Conservation (phyloP, 805 yeast genomes). For the Wickerhamiella hasegawae region DNA sequence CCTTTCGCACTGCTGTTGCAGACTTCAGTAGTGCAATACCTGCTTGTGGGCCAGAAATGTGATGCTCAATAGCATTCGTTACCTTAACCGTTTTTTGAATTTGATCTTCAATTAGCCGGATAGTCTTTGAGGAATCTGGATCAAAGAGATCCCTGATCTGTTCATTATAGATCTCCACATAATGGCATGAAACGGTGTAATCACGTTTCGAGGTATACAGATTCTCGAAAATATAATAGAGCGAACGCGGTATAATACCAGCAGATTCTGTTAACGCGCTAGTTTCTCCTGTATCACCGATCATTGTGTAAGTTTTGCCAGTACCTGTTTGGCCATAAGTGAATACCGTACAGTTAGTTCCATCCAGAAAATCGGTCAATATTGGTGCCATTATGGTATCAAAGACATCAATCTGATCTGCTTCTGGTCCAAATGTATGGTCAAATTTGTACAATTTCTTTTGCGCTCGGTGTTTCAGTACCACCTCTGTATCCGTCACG, state of each 20-base stretch:
- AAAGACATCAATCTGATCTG: constrained; percentile 55
- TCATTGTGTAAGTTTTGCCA: constrained; percentile 84
- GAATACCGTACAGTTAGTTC: constrained; percentile 79
- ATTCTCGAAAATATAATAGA: constrained; percentile 47
- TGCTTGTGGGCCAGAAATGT: constrained; percentile 32
- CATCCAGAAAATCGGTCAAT: constrained; percentile 60
- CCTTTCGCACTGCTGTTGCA: constrained; percentile 50
- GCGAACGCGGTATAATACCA: constrained; percentile 52
- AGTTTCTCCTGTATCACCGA: constrained; percentile 74
- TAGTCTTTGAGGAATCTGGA: constrained; percentile 28
- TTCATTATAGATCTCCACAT: constrained; percentile 83
- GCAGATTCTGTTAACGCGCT: constrained; percentile 41
- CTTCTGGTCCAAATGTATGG: constrained; percentile 47
- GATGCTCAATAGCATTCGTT: constrained; percentile 42
- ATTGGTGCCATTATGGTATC: constrained; percentile 51
- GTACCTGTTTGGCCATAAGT: constrained; percentile 96
- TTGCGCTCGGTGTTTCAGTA: neutral
- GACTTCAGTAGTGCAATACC: constrained; percentile 35
- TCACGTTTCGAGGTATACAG: constrained; percentile 40
- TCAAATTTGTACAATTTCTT: constrained; percentile 50
- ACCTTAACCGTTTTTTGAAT: constrained; percentile 31
- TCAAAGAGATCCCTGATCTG: constrained; percentile 63
- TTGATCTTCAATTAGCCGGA: constrained; percentile 39
- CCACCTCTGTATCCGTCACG: neutral
- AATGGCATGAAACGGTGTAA: constrained; percentile 44